Conservation (phyloP, 2,329 filamentous ascomycete species). For the Colletotrichum spinosum region DNA sequence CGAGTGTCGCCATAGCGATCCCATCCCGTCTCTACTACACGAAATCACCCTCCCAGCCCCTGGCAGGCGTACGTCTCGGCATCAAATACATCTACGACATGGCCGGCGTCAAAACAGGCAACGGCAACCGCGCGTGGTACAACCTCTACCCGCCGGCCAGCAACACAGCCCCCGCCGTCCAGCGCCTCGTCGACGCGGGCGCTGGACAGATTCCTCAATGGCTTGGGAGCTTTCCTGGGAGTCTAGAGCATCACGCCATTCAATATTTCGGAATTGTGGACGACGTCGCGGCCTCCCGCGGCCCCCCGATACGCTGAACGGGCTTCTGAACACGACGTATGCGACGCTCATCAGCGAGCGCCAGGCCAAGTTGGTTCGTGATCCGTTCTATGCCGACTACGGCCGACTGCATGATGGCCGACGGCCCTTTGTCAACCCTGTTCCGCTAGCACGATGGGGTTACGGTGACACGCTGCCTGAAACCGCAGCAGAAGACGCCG, state of each 20-base stretch:
- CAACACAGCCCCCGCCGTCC: slow-evolving; percentile 62
- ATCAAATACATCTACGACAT: slow-evolving; percentile 72
- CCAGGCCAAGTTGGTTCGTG: slow-evolving; percentile 48
- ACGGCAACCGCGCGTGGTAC: slow-evolving; percentile 70
- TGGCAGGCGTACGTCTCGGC: slow-evolving; percentile 63
- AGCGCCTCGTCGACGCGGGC: slow-evolving; percentile 65
- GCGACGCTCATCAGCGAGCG: slow-evolving; percentile 49
- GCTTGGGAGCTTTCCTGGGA: slow-evolving; percentile 43
- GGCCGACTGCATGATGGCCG: slow-evolving; percentile 37
- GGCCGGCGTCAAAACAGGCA: slow-evolving; percentile 62
- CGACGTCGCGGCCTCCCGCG: background rate
- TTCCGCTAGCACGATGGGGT: slow-evolving; percentile 3
- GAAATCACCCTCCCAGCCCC: slow-evolving; percentile 58
- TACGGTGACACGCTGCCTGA: background rate
- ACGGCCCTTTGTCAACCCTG: slow-evolving; percentile 15
- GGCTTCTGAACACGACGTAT: slow-evolving; percentile 48
- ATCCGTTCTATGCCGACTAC: slow-evolving; percentile 52
- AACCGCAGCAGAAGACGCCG: slow-evolving; percentile 48
- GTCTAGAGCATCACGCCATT: slow-evolving; percentile 36
- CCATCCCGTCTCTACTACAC: slow-evolving; percentile 69
- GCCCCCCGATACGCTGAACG: background rate
- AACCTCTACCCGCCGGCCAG: slow-evolving; percentile 62
- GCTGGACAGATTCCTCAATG: slow-evolving; percentile 43
- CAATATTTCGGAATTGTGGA: slow-evolving; percentile 43
- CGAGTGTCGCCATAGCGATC: slow-evolving; percentile 51